Base-by-base conservation (phyloP, 2,329 filamentous ascomycete genomes). In the Penicillium corylophilum region DNA sequence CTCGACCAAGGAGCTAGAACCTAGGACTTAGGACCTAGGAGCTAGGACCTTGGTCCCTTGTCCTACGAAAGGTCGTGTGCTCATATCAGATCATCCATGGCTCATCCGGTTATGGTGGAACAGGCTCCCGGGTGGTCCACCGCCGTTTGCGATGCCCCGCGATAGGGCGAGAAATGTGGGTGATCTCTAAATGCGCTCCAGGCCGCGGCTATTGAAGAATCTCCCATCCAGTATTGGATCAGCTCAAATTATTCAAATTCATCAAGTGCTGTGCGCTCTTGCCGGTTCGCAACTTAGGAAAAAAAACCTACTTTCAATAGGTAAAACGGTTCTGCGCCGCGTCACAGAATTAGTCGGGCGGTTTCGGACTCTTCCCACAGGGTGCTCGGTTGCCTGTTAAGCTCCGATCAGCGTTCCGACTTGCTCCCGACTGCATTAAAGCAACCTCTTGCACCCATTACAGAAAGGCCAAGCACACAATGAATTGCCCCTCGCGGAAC, bases 401-500 rank as follows among this genome's bases (percentile, higher is more conserved):
- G 44, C 15, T 36, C 35, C 38, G 28, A 39, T 45, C 31, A 22
- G 20, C 29, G 47, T 20, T n/a, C 47, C 51, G 36, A 44, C 39
- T 42, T 18, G 43, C 15, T 52, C 18, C 46, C 43, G 42, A 50
- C 50, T 52, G 40, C 46, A 52, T 36, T 50, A 38, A 24, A 33
- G 39, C 36, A 44, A 23, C 13, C 13, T 18, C 35, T 22, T 39
- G 23, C 22, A n/a, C 46, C 35, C 40, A 15, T n/a, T 24, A 20
- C 10, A 35, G 44, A 29, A 31, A 22, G 29, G 20, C 43, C 31
- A 46, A 50, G 39, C 38, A 18, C 46, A 47, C 48, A 45, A 87
- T 87, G 84, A 87, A 87, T 63, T 85, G 83, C 66, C 83, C 84
- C 51, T 86, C 83, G 5, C 76, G 82, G 59, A 82, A 77, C 28